phyloP scores from a whole-genome alignment of 352 stramenopile species.

The Phytophthora lateralis region DNA sequence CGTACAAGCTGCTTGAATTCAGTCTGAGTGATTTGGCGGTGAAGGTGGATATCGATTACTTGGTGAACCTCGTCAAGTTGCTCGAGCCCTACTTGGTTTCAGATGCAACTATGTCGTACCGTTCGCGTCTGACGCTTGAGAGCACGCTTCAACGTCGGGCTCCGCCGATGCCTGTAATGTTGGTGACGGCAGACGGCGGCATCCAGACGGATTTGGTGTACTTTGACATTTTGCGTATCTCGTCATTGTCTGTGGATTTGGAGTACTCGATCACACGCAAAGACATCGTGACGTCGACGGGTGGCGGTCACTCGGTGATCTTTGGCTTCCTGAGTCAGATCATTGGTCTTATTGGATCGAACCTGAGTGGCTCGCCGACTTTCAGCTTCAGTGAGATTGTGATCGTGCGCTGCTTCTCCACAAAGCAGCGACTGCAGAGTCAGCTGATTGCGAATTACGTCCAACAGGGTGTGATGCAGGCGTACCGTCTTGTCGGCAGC shows the following conservation, averaged over 20 bases:
- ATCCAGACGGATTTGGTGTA: slow-evolving; percentile 84
- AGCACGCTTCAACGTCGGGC: slow-evolving; percentile 62
- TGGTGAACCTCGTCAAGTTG: slow-evolving; percentile 82
- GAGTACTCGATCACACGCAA: slow-evolving; percentile 88
- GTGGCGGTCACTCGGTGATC: slow-evolving; percentile 72
- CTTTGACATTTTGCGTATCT: slow-evolving; percentile 81
- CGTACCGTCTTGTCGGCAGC: slow-evolving; percentile 83
- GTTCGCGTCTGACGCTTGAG: slow-evolving; percentile 66
- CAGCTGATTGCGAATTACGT: slow-evolving; percentile 87
- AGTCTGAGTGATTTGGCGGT: slow-evolving; percentile 69
- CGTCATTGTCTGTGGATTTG: slow-evolving; percentile 71
- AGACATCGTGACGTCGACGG: slow-evolving; percentile 74
- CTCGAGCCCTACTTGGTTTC: slow-evolving; percentile 82
- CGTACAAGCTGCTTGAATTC: slow-evolving; percentile 85
- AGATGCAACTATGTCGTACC: slow-evolving; percentile 62
- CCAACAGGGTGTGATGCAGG: slow-evolving; percentile 82
- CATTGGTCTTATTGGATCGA: slow-evolving; percentile 83
- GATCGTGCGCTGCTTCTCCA: slow-evolving; percentile 85
- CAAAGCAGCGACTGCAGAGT: slow-evolving; percentile 74
- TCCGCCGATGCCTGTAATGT: slow-evolving; percentile 63
- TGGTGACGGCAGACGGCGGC: slow-evolving; percentile 60
- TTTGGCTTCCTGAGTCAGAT: slow-evolving; percentile 83
- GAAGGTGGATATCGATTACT: slow-evolving; percentile 87
- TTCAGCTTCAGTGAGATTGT: slow-evolving; percentile 89
- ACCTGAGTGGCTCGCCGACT: slow-evolving; percentile 81